phyloP scores from a whole-genome alignment of 2,329 filamentous ascomycete genomes.

The Cercospora sp. region DNA sequence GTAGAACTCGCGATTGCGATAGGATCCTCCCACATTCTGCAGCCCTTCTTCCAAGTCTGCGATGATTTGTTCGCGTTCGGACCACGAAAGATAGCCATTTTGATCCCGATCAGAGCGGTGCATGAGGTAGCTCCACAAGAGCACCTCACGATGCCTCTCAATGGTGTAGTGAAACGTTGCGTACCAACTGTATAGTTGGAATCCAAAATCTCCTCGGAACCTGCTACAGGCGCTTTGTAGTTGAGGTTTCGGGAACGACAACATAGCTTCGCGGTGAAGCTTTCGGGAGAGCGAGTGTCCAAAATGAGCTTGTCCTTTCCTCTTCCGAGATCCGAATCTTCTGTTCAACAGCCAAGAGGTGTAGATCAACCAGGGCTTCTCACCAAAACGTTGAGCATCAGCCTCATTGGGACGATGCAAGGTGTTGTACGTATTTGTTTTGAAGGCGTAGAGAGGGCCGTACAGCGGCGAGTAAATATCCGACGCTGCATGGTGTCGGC shows the following conservation, averaged over 20 bases:
- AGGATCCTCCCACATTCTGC: conserved; percentile 1
- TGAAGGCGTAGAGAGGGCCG: conserved; percentile 6
- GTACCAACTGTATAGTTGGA: conserved; percentile 12
- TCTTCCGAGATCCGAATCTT: conserved; percentile 8
- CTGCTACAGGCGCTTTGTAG: conserved; percentile 6
- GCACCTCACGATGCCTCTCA: conserved; percentile 8
- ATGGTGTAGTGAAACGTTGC: conserved; percentile 12
- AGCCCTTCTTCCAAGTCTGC: conserved; percentile 4
- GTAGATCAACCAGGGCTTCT: conserved; percentile 12
- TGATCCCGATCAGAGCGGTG: conserved; percentile 2
- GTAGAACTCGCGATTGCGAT: not conserved
- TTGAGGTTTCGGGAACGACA: conserved; percentile 6
- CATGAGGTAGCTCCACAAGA: conserved; percentile 12
- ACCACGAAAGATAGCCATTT: conserved; percentile 3
- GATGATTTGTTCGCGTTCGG: conserved; percentile 2
- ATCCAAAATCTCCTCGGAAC: conserved; percentile 9
- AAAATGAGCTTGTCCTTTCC: conserved; percentile 10
- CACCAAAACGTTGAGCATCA: conserved; percentile 9
- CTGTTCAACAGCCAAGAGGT: conserved; percentile 9
- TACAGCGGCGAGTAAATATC: conserved; percentile 10
- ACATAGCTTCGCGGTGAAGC: conserved; percentile 7
- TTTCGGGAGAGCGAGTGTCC: conserved; percentile 10
- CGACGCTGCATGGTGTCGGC: conserved; percentile 3
- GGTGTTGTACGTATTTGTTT: conserved; percentile 13
- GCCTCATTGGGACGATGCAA: conserved; percentile 2